A percentile compares a stretch with the other conserved stretches of the same genome.
Evolutionary conservation across 805 yeast species (phyloP).

Genomic region (Candida alai): DNA sequence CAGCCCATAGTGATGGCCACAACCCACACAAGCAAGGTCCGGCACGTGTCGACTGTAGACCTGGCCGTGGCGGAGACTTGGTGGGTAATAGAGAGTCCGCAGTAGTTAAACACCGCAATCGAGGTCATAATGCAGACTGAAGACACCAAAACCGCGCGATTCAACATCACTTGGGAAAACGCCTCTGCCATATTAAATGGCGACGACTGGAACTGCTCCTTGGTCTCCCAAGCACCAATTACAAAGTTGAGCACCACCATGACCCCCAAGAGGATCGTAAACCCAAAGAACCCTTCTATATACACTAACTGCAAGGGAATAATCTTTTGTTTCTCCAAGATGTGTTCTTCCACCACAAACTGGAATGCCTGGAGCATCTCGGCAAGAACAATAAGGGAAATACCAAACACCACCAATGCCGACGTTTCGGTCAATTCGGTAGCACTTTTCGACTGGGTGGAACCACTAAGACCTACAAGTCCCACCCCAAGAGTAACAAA

Average conservation of each 20-base stretch:
- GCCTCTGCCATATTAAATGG: constrained; percentile 55
- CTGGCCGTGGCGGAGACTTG: constrained; percentile 70
- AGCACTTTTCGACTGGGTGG: constrained; percentile 22
- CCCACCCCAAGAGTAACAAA: constrained; percentile 67
- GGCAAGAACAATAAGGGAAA: constrained; percentile 54
- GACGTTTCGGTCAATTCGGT: constrained; percentile 8
- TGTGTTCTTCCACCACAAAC: constrained; percentile 73
- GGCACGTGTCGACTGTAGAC: constrained; percentile 73
- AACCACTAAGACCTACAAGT: constrained; percentile 70
- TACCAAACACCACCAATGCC: constrained; percentile 47
- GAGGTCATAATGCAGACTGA: constrained; percentile 67
- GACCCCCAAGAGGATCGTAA: constrained; percentile 37
- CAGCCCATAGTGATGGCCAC: constrained; percentile 68
- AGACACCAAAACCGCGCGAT: constrained; percentile 42
- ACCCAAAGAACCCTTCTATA: constrained; percentile 70
- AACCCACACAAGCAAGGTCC: constrained; percentile 74
- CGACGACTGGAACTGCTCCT: constrained; percentile 39
- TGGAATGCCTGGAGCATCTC: constrained; percentile 71
- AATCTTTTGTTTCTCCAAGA: constrained; percentile 49
- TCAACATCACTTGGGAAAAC: constrained; percentile 44
- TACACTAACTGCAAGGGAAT: constrained; percentile 67
- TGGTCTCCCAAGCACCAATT: constrained; percentile 29
- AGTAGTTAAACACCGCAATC: constrained; percentile 67
- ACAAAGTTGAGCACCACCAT: constrained; percentile 44
- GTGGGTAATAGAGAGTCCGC: constrained; percentile 67